Percentiles rank a stretch among this genome's conserved stretches.
These are phyloP conservation scores for Paspalum vaginatum DNA, from an alignment of 176 grass and related monocot genomes.

Conservation along the genomic window DNA sequence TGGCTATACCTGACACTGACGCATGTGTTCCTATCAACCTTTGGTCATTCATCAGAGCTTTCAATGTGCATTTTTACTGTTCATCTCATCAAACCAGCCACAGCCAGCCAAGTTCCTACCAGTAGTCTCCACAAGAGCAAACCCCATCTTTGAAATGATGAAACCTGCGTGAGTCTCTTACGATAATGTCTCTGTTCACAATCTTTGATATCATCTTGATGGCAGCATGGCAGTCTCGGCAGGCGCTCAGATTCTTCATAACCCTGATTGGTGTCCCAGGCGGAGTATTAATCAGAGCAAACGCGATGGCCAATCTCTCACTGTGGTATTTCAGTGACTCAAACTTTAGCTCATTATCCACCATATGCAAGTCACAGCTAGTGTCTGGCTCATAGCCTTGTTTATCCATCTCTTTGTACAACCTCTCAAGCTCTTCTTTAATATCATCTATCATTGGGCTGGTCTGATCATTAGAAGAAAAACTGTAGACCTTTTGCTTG, in stretches of 20 bases:
- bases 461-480: conserved; percentile 80
- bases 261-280: conserved; percentile 57
- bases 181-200: conserved; percentile 70
- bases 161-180: conserved; percentile 74
- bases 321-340: conserved; percentile 87
- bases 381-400: conserved; percentile 65
- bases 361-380: conserved; percentile 69
- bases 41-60: background rate
- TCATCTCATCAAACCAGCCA: background rate
- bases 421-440: conserved; percentile 62
- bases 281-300: conserved; percentile 72
- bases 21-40: conserved; percentile 13
- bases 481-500: conserved; percentile 70
- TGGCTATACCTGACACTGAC: conserved; percentile 33
- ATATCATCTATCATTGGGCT: conserved; percentile 76
- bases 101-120: conserved; percentile 47
- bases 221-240: conserved; percentile 66
- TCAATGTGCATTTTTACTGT: conserved; percentile 27
- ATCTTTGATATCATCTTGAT: conserved; percentile 82
- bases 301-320: conserved; percentile 77
- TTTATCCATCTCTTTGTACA: conserved; percentile 80
- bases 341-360: conserved; percentile 72
- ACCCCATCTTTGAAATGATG: conserved; percentile 80
- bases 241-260: conserved; percentile 77
- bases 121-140: conserved; percentile 84